Base-by-base conservation (phyloP, 371 early-diverging fungal genomes). In the Circinella minor region DNA sequence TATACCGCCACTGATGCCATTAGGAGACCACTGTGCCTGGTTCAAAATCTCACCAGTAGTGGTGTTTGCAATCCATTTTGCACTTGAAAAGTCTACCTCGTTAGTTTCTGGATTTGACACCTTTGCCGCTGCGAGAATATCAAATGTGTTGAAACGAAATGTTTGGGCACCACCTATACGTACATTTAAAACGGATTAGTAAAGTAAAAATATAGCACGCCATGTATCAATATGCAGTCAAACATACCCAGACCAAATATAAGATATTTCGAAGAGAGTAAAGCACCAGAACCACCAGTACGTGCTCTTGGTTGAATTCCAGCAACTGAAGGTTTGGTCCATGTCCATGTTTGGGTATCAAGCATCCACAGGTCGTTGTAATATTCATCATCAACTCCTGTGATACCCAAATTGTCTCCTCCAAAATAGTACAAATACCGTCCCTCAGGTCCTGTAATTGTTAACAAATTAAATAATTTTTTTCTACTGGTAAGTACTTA, bases 301-400 rank as follows among this genome's bases (percentile, higher is more conserved):
- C 75, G 69, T 34, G 37, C 61, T 37, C 51, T 65, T n/a, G 75
- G 75, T 34, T 60, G 51, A 46, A 67, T 63, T 18, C 75, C 75
- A 34, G 68, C 11, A 18, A 62, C 18, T 10, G 37, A n/a, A 54
- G 71, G 61, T 18, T 65, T 62, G 36, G 61, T 61, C 75, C 75
- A 74, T 1, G 66, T 71, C 68, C 66, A 71, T 3, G 71, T 71
- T 36, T 71, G 65, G 11, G 75, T 68, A 48, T 74, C 71, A 18
- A 74, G 47, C 7, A 71, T 64, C 36, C 49, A 61, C n/a, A 74
- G 36, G 17, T 68, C 27, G 43, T 68, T 63, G 9, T 47, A 63
- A 14, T 2, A 36, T 20, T 6, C 36, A 57, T 11, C 57, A 36
- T 43, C 27, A 27, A 27, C 27, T 27, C 27, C 27, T 1, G 43